Evolutionary conservation across 2,329 filamentous ascomycete genomes (phyloP).

Genomic region (Helicocarpus griseus): DNA sequence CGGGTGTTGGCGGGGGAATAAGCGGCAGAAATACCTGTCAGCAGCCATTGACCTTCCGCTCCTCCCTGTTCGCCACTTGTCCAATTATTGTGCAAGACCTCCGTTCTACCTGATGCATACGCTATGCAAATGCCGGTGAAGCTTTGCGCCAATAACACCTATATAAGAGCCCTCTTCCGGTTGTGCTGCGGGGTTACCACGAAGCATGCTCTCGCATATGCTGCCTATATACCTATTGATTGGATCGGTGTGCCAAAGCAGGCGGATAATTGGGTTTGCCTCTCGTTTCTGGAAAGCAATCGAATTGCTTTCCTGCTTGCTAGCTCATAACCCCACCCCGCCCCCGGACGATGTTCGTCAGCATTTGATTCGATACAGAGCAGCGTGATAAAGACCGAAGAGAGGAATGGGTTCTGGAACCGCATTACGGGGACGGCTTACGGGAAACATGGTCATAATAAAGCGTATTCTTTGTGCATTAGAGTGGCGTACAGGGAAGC

Average conservation of each 20-base stretch:
- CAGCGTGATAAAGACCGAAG: no score
- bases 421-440: no score
- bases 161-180: not conserved
- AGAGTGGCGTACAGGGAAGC: not conserved
- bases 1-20: not conserved
- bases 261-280: not conserved
- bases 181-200: not conserved
- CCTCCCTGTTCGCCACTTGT: not conserved
- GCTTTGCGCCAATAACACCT: not conserved
- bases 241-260: not conserved
- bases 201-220: not conserved
- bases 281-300: not conserved
- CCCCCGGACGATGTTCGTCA: not conserved
- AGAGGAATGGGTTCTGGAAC: no score
- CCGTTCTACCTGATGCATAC: not conserved
- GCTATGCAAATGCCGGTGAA: not conserved
- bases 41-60: not conserved
- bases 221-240: not conserved
- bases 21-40: not conserved
- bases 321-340: not conserved
- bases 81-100: not conserved
- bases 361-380: not conserved
- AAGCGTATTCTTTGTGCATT: not conserved
- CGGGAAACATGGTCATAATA: not conserved
- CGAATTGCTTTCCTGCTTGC: not conserved